phyloP scores from a whole-genome alignment of 805 yeast species.

The Candida argentea region DNA sequence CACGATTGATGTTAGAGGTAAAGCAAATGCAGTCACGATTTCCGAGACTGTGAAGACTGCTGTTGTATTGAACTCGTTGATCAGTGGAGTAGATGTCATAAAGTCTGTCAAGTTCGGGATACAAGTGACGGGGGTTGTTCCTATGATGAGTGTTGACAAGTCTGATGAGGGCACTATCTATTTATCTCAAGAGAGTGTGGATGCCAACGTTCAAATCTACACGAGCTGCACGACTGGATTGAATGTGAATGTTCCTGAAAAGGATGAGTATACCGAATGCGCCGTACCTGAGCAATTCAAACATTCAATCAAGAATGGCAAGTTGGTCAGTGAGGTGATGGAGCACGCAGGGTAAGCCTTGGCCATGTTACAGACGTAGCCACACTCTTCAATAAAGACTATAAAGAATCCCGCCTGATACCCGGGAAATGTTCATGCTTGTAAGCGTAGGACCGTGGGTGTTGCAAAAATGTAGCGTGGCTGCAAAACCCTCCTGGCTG shows the following conservation, averaged over 20 bases:
- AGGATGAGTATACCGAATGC: slow-evolving; percentile 65
- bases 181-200: slow-evolving; percentile 60
- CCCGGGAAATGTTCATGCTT: no score
- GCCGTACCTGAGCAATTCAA: slow-evolving; percentile 89
- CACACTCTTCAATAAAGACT: no score
- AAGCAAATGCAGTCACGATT: slow-evolving; percentile 79
- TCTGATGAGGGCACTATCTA: slow-evolving; percentile 79
- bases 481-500: no score
- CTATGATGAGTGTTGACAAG: slow-evolving; percentile 81
- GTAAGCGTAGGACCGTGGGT: no score
- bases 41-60: slow-evolving; percentile 66
- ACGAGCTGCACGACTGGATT: slow-evolving; percentile 80
- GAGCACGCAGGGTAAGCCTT: slow-evolving; percentile 63
- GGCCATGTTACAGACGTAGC: no score
- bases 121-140: slow-evolving; percentile 75
- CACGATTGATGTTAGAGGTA: slow-evolving; percentile 79
- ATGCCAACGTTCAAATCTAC: slow-evolving; percentile 55
- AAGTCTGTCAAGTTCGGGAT: slow-evolving; percentile 73
- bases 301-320: slow-evolving; percentile 56
- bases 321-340: slow-evolving; percentile 59
- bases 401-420: no score
- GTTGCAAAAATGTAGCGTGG: no score
- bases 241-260: slow-evolving; percentile 74
- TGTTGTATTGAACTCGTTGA: slow-evolving; percentile 71
- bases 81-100: slow-evolving; percentile 82